These are phyloP conservation scores for Orbilia quercus DNA, from an alignment of 2,329 filamentous ascomycete genomes.

Conservation along the genomic window DNA sequence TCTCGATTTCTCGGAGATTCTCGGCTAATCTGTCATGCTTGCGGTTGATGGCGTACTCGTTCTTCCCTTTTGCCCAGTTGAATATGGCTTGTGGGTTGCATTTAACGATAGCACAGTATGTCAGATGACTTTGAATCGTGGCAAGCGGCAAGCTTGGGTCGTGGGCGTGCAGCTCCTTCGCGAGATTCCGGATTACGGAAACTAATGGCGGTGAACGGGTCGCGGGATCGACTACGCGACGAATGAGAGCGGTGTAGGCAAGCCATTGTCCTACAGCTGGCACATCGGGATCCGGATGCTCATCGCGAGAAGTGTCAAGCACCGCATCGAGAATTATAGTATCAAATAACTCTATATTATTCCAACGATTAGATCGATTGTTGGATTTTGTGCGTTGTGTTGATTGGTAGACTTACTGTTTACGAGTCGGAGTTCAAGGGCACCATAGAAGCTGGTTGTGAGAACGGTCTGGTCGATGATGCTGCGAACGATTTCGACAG, in stretches of 20 bases:
- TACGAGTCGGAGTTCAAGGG: constrained; percentile 39
- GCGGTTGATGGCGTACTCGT: constrained; percentile 1
- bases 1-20: neutral
- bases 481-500: constrained; percentile 36
- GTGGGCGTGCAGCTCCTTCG: constrained; percentile 1
- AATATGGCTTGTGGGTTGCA: constrained; percentile 13
- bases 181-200: constrained; percentile 24
- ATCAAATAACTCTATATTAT: constrained; percentile 31
- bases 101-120: constrained; percentile 12
- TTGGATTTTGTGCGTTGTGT: constrained; percentile 30
- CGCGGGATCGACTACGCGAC: constrained; percentile 29
- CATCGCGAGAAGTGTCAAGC: constrained; percentile 31
- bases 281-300: constrained; percentile 10
- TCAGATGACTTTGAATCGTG: constrained; percentile 16
- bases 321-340: constrained; percentile 32
- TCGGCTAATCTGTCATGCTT: constrained; percentile 20
- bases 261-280: constrained; percentile 13
- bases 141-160: constrained; percentile 13
- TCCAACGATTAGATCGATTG: neutral
- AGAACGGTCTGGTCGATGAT: constrained; percentile 39
- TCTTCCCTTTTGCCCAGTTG: constrained; percentile 18
- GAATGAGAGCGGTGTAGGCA: constrained; percentile 25
- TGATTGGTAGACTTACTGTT: constrained; percentile 33
- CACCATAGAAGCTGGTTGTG: constrained; percentile 33
- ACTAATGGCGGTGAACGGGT: constrained; percentile 22